Conservation (phyloP, 2,329 filamentous ascomycete species). For the Aspergillus neotritici region DNA sequence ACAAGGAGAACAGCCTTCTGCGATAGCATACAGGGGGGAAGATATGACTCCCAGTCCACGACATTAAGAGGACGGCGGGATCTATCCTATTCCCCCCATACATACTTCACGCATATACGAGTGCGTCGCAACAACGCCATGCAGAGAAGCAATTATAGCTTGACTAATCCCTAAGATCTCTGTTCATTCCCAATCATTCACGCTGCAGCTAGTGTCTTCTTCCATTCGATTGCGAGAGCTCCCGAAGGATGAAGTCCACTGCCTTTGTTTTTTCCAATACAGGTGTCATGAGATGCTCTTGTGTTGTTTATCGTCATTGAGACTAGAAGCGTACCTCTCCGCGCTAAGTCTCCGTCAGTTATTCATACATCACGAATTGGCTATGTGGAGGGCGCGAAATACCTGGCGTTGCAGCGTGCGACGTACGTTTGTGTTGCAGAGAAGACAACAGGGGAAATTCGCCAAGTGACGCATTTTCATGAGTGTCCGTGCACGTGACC, state of each 20-base stretch:
- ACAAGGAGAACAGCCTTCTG: too few species aligned
- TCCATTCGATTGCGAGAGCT: constrained; percentile 25
- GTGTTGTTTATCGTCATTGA: constrained; percentile 38
- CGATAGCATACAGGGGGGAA: not conserved
- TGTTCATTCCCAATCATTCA: constrained; percentile 45
- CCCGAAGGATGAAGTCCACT: constrained; percentile 35
- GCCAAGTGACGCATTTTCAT: too few species aligned
- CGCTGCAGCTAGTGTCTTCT: constrained; percentile 28
- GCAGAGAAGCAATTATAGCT: constrained; percentile 3
- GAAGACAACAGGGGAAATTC: too few species aligned
- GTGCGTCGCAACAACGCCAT: not conserved
- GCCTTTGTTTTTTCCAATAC: constrained; percentile 12
- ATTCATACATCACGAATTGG: not conserved
- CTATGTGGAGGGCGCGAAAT: not conserved
- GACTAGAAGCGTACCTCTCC: constrained; percentile 19
- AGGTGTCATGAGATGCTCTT: constrained; percentile 38
- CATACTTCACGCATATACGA: too few species aligned
- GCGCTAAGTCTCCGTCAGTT: constrained; percentile 2
- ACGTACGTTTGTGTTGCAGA: constrained; percentile 5
- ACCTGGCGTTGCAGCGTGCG: not conserved
- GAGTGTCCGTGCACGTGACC: constrained; percentile 1
- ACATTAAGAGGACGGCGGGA: not conserved
- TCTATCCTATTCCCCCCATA: too few species aligned
- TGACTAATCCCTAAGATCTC: constrained; percentile 41
- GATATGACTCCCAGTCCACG: not conserved